These are phyloP conservation scores for Pseudognaphalium luteoalbum DNA, from an alignment of 129 eudicot genomes.

Conservation along the genomic window DNA sequence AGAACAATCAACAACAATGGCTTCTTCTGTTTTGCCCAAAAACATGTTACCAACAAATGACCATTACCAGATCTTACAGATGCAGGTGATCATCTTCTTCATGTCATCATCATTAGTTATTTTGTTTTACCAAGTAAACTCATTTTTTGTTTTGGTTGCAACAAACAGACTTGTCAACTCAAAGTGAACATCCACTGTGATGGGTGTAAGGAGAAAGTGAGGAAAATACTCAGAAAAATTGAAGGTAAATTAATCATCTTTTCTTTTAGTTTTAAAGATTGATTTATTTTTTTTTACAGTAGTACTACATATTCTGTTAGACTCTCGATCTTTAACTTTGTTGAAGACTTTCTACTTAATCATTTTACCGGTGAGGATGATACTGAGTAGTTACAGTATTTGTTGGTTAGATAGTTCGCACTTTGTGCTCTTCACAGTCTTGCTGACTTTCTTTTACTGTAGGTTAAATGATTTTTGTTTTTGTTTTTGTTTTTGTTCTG, in stretches of 20 bases:
- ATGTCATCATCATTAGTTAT: background rate
- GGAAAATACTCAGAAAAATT: conserved; percentile 61
- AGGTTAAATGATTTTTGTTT: no score
- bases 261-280: background rate
- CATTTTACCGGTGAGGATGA: no score
- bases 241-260: conserved; percentile 46
- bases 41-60: conserved; percentile 35
- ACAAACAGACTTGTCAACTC: conserved; percentile 52
- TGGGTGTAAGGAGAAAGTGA: conserved; percentile 70
- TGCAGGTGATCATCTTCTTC: conserved; percentile 33
- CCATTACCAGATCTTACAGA: conserved; percentile 34
- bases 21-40: background rate
- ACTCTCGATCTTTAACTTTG: no score
- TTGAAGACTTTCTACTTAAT: no score
- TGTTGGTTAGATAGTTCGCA: no score
- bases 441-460: conserved; percentile 2
- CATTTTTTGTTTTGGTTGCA: background rate
- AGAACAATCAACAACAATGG: background rate
- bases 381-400: no score
- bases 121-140: background rate
- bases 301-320: background rate
- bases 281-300: no score
- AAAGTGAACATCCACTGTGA: conserved; percentile 66
- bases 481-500: no score
- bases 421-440: background rate